Base-by-base conservation (phyloP, 495 filamentous ascomycete genomes). In the Trichoderma virens region DNA sequence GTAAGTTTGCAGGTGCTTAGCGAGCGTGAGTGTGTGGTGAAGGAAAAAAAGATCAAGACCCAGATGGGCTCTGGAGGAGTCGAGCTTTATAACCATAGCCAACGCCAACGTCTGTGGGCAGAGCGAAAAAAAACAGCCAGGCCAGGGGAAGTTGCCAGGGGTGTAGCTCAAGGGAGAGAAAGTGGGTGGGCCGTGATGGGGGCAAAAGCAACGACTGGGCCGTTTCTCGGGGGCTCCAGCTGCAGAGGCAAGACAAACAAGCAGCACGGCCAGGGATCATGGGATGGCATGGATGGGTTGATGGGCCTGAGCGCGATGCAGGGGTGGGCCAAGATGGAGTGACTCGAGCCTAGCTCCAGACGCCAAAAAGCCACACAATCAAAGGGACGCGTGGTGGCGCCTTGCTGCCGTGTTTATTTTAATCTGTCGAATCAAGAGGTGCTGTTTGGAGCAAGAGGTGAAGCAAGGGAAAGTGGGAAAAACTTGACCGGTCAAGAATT, bases 1-100 rank as follows among this genome's bases (percentile, higher is more conserved):
- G 68, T 72, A 60, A 63, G 65, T 67, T 75, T 73, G 72, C 60
- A 67, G 66, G 61, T 62, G 38, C 61, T 62, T 68, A 73, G 72
- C 74, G 74, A 76, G 76, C 74, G 75, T 72, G 79, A 79, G 79
- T 56, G 51, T 56, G 79, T 77, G 79, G 76, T 75, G 68, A 71
- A 71, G 63, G 65, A 65, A 62, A 65, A 69, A 65, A 69, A 71
- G 74, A 70, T 71, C 65, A 65, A 64, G 64, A 65, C 67, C 66
- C 67, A 72, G 66, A 64, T 62, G 65, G 68, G 69, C 65, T 31
- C 63, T 63, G 62, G 68, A 63, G 70, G 70, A 65, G 14, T 65
- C 54, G 62, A 71, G 62, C 74, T 79, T 78, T 78, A 78, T 78
- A 78, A 56, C 51, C 51, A 56, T n/a, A n/a, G n/a, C n/a, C n/a